A percentile compares a stretch with the other conserved stretches of the same genome.
Evolutionary conservation across 2,329 filamentous ascomycete species (phyloP).

Genomic region (Trichoderma gracile): DNA sequence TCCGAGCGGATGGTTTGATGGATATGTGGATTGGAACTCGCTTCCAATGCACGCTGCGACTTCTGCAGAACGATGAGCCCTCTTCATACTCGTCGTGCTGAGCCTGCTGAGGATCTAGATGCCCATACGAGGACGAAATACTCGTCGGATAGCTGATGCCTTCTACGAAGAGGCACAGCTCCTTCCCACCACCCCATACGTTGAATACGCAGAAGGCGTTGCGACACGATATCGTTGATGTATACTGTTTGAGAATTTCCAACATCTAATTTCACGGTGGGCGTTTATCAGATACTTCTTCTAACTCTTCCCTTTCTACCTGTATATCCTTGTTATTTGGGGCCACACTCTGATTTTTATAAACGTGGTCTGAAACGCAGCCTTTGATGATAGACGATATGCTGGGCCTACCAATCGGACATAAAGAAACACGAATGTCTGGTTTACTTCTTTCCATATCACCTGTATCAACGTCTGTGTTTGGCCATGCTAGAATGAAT

Average conservation of each 20-base stretch:
- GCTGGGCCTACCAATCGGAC: not conserved
- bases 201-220: not conserved
- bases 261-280: not conserved
- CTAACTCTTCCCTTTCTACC: no score
- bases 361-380: not conserved
- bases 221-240: not conserved
- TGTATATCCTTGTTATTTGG: not conserved
- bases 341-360: not conserved
- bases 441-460: no score
- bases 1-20: constrained; percentile 41
- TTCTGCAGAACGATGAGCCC: constrained; percentile 30
- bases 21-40: constrained; percentile 40
- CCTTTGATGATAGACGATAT: not conserved
- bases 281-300: not conserved
- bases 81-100: not conserved
- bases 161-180: not conserved
- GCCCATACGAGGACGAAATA: no score
- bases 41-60: constrained; percentile 38
- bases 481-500: no score
- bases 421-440: not conserved
- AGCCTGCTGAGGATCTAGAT: no score
- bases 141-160: no score
- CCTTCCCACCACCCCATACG: not conserved
- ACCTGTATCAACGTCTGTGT: no score
- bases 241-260: not conserved